These are phyloP conservation scores for Haematococcus sp. DNA, from an alignment of 139 green algal species.

Conservation along the genomic window DNA sequence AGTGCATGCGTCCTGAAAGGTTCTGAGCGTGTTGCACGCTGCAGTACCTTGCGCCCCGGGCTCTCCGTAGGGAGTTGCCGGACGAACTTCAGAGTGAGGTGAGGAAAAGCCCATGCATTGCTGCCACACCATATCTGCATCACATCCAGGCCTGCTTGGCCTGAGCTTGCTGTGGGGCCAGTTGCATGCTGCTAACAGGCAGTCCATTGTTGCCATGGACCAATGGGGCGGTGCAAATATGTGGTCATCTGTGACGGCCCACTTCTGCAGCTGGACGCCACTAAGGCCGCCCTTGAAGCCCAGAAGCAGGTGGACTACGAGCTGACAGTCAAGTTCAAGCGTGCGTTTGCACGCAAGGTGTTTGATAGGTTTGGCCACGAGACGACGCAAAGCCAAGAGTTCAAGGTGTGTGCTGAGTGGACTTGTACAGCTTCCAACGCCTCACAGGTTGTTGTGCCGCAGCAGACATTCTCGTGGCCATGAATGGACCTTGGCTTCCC, in stretches of 20 bases:
- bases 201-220: no score
- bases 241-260: no score
- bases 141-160: neutral
- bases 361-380: conserved; percentile 44
- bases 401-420: conserved; percentile 40
- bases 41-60: conserved; percentile 48
- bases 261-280: conserved; percentile 36
- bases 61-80: conserved; percentile 37
- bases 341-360: conserved; percentile 39
- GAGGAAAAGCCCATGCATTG: no score
- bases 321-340: conserved; percentile 72
- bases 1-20: neutral
- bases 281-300: no score
- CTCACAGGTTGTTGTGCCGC: no score
- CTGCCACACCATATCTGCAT: no score
- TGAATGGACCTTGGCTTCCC: no score
- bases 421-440: no score
- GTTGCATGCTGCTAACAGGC: conserved; percentile 1
- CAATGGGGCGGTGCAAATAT: no score
- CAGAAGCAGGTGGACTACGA: conserved; percentile 80
- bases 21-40: no score
- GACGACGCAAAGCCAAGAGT: conserved; percentile 35
- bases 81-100: conserved; percentile 35
- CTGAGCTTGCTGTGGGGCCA: no score
- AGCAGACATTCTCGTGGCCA: no score